Conservation (phyloP, 2,329 filamentous ascomycete genomes). For the Epichloe brachyelytri region DNA sequence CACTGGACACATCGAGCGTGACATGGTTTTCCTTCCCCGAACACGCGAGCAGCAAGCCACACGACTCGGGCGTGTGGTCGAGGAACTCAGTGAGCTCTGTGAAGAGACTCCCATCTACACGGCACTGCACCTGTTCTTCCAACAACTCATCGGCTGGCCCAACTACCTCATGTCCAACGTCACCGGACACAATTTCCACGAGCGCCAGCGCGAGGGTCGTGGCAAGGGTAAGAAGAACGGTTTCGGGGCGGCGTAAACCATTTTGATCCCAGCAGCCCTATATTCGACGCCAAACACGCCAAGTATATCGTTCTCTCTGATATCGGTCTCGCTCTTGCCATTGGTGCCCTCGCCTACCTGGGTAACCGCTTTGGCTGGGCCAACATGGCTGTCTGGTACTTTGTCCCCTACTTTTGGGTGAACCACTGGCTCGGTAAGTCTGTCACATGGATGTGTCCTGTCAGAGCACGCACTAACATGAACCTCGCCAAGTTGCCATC, state of each 20-base stretch:
- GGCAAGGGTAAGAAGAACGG: conserved; percentile 89
- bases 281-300: conserved; percentile 87
- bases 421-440: conserved; percentile 95
- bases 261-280: conserved; percentile 75
- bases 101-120: conserved; percentile 91
- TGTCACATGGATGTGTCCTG: background rate
- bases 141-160: conserved; percentile 90
- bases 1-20: conserved; percentile 89
- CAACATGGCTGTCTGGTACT: conserved; percentile 92
- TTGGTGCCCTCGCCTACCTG: conserved; percentile 50
- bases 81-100: conserved; percentile 77
- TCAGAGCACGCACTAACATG: conserved; percentile 14
- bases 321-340: conserved; percentile 57
- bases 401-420: conserved; percentile 90
- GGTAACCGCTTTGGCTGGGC: conserved; percentile 67
- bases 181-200: conserved; percentile 91
- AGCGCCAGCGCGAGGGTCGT: conserved; percentile 82
- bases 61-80: conserved; percentile 57
- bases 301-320: conserved; percentile 80
- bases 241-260: conserved; percentile 76
- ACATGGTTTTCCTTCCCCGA: conserved; percentile 98
- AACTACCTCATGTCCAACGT: conserved; percentile 85
- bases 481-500: conserved; percentile 68
- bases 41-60: conserved; percentile 71
- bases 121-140: conserved; percentile 56